Evolutionary conservation across 805 yeast species (phyloP).

Genomic region (Wickerhamomyces tratensis): DNA sequence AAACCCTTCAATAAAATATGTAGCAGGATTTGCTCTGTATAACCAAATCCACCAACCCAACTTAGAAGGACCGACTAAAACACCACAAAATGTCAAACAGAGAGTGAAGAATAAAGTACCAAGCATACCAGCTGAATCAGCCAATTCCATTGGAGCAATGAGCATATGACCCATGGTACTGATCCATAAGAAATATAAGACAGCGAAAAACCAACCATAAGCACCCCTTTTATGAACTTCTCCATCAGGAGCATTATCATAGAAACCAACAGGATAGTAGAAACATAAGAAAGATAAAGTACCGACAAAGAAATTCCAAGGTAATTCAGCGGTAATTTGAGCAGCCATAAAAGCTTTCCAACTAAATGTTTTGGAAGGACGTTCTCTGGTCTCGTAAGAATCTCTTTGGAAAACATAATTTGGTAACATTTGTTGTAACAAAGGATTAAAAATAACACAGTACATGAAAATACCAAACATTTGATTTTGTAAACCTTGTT

Average conservation of each 20-base stretch:
- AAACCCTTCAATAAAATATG: slow-evolving; percentile 51
- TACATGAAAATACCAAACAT: slow-evolving; percentile 53
- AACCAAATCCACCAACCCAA: slow-evolving; percentile 72
- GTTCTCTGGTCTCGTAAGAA: slow-evolving; percentile 62
- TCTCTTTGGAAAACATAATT: slow-evolving; percentile 50
- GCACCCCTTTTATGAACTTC: slow-evolving; percentile 41
- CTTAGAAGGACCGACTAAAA: slow-evolving; percentile 43
- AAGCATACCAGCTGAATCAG: slow-evolving; percentile 56
- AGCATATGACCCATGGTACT: slow-evolving; percentile 50
- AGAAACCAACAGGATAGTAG: slow-evolving; percentile 47
- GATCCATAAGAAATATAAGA: slow-evolving; percentile 42
- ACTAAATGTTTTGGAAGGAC: slow-evolving; percentile 61
- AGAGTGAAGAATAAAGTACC: slow-evolving; percentile 48
- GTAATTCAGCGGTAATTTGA: slow-evolving; percentile 34
- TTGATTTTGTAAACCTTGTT: slow-evolving; percentile 59
- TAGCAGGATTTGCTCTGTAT: slow-evolving; percentile 68
- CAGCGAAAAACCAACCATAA: slow-evolving; percentile 36
- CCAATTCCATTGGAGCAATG: slow-evolving; percentile 48
- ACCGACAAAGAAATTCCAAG: slow-evolving; percentile 36
- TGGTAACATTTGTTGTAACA: slow-evolving; percentile 57
- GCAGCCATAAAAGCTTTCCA: slow-evolving; percentile 50
- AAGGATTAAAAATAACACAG: slow-evolving; percentile 37
- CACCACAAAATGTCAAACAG: slow-evolving; percentile 72
- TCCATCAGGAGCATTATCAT: slow-evolving; percentile 43
- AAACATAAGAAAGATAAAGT: slow-evolving; percentile 32